Conservation (phyloP, 352 stramenopile species). For the Phytopythium cucurbitacearum region DNA sequence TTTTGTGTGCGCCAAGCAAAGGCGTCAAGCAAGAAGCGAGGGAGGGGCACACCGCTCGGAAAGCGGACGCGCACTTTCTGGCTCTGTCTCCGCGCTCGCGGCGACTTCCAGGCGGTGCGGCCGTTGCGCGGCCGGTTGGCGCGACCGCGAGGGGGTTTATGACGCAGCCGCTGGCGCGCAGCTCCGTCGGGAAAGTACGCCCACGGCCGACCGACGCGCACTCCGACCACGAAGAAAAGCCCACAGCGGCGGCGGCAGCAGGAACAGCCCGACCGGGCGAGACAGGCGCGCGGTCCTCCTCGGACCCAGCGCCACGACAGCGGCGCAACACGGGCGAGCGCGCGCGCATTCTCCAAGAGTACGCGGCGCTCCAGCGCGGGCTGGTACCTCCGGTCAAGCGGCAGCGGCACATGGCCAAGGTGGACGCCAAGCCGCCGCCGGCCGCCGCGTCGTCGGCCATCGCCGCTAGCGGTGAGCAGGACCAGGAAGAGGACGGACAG, state of each 20-base stretch:
- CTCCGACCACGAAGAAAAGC: too few relatives aligned
- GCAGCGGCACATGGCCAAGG: slow-evolving; percentile 1
- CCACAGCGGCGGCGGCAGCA: not conserved
- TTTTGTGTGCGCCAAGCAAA: too few relatives aligned
- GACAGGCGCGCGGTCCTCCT: not conserved
- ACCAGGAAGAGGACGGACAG: not conserved
- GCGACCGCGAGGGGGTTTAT: slow-evolving; percentile 1
- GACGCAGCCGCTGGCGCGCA: not conserved
- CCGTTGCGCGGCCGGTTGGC: too few relatives aligned
- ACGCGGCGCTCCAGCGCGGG: slow-evolving; percentile 1
- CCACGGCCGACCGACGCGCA: slow-evolving; percentile 1
- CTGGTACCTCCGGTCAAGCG: slow-evolving; percentile 6
- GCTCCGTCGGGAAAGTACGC: not conserved
- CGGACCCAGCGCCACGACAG: not conserved
- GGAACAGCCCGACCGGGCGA: not conserved
- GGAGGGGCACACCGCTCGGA: too few relatives aligned
- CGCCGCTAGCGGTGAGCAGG: not conserved
- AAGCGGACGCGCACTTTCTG: too few relatives aligned
- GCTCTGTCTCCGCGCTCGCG: too few relatives aligned
- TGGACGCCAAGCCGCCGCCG: not conserved
- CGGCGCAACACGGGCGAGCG: slow-evolving; percentile 1
- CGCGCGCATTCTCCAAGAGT: slow-evolving; percentile 5
- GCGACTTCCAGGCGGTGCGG: too few relatives aligned
- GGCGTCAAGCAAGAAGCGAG: too few relatives aligned
- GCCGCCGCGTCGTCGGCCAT: not conserved